Evolutionary conservation across 148 eudicot genomes (phyloP).

Genomic region (Amaranthus palmeri): DNA sequence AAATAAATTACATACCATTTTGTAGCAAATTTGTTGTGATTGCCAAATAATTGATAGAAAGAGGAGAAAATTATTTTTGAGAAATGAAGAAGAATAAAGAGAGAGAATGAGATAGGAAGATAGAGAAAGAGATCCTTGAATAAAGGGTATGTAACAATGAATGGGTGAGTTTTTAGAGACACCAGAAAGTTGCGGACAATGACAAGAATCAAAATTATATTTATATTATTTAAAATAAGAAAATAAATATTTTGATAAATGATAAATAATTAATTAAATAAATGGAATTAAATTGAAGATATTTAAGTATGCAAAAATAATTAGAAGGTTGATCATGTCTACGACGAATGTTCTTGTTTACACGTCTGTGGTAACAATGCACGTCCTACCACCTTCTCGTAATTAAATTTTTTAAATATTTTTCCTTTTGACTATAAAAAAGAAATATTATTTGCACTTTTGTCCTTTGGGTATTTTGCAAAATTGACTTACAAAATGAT

Average conservation of each 20-base stretch:
- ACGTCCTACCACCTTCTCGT: constrained; percentile 17
- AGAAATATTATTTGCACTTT: neutral
- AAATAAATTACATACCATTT: constrained; percentile 30
- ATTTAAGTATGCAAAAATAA: neutral
- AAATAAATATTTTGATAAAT: neutral
- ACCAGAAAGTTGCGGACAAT: constrained; percentile 39
- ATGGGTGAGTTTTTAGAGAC: constrained; percentile 26
- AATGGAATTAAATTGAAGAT: neutral
- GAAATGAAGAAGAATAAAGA: constrained; percentile 15
- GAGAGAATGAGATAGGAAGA: constrained; percentile 3
- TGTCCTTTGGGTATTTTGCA: neutral
- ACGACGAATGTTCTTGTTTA: constrained; percentile 29
- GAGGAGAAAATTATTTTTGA: neutral
- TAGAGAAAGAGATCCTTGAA: constrained; percentile 35
- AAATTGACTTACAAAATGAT: no score
- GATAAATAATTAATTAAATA: neutral
- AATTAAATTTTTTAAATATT: neutral
- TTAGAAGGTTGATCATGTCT: constrained; percentile 30
- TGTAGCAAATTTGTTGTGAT: constrained; percentile 14
- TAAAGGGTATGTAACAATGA: constrained; percentile 30
- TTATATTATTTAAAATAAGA: neutral
- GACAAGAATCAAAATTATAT: constrained; percentile 1
- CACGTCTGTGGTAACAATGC: constrained; percentile 25
- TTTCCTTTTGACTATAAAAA: constrained; percentile 1
- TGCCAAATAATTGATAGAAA: neutral